These are phyloP conservation scores for Entamoeba invadens DNA, from an alignment of 208 protist species.

Conservation along the genomic window DNA sequence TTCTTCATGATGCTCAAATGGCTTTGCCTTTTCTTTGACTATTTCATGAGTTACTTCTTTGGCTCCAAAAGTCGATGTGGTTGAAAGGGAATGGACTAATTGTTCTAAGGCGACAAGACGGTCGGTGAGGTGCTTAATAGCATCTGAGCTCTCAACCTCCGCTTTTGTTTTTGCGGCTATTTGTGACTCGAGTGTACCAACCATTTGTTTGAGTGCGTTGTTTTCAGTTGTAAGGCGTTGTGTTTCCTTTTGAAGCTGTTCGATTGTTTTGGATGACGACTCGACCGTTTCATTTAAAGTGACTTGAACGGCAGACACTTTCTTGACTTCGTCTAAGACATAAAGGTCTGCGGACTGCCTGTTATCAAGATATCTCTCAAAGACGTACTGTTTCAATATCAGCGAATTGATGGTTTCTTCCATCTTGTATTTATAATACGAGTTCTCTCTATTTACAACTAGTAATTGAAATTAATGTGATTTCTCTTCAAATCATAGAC, in stretches of 20 bases:
- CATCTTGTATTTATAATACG: too few species aligned
- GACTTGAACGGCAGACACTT: background rate
- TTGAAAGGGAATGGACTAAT: background rate
- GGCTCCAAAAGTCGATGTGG: background rate
- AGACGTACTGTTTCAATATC: background rate
- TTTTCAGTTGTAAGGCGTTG: background rate
- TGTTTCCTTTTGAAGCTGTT: background rate
- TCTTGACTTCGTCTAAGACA: background rate
- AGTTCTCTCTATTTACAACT: too few species aligned
- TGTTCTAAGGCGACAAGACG: background rate
- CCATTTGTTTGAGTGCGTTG: background rate
- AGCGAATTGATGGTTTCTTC: background rate
- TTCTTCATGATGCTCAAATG: too few species aligned
- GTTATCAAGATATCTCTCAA: background rate
- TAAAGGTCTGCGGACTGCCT: background rate
- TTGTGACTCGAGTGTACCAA: background rate
- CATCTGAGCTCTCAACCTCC: background rate
- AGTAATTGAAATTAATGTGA: too few species aligned
- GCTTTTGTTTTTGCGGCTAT: too few species aligned
- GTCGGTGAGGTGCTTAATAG: background rate
- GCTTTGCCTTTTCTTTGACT: too few species aligned
- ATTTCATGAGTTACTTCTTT: background rate
- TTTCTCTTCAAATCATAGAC: too few species aligned
- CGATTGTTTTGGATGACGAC: background rate
- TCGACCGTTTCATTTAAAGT: background rate